Evolutionary conservation across 106 monocot genomes (phyloP).

Genomic region (Iris macrosiphon): DNA sequence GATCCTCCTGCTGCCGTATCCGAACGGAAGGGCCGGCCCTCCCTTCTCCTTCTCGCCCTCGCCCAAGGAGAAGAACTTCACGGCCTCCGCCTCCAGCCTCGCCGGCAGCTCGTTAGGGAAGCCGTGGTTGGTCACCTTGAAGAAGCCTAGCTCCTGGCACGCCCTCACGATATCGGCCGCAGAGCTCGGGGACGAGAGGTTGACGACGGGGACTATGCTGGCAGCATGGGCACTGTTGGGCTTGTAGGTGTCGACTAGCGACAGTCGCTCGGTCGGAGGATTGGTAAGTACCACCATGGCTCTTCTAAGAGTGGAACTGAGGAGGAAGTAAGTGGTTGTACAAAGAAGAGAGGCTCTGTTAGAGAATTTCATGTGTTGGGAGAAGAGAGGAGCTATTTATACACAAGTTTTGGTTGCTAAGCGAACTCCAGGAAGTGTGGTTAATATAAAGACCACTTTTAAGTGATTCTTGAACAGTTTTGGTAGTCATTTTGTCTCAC

Average conservation of each 20-base stretch:
- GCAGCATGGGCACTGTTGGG: constrained; percentile 9
- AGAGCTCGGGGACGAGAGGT: constrained; percentile 14
- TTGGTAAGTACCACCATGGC: constrained; percentile 50
- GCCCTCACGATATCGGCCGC: constrained; percentile 17
- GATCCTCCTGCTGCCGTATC: constrained; percentile 73
- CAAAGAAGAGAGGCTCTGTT: too few species aligned
- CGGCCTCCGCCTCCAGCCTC: constrained; percentile 30
- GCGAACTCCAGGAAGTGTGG: too few species aligned
- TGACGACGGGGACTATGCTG: constrained; percentile 22
- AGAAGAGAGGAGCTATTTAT: too few species aligned
- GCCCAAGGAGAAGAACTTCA: constrained; percentile 49
- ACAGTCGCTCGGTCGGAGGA: constrained; percentile 22
- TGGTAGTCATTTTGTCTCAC: too few species aligned
- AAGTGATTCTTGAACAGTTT: too few species aligned
- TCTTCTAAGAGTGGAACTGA: background rate
- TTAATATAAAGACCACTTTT: too few species aligned
- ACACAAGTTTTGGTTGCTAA: too few species aligned
- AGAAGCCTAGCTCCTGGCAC: constrained; percentile 48
- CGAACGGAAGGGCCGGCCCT: constrained; percentile 41
- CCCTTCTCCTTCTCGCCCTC: constrained; percentile 40
- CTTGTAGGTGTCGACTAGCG: constrained; percentile 8
- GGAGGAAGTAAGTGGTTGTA: background rate
- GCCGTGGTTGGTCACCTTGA: constrained; percentile 50
- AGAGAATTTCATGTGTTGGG: too few species aligned
- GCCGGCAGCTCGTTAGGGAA: constrained; percentile 11